phyloP scores from a whole-genome alignment of 2,329 filamentous ascomycete genomes.

The Calonectria multiphialidica region DNA sequence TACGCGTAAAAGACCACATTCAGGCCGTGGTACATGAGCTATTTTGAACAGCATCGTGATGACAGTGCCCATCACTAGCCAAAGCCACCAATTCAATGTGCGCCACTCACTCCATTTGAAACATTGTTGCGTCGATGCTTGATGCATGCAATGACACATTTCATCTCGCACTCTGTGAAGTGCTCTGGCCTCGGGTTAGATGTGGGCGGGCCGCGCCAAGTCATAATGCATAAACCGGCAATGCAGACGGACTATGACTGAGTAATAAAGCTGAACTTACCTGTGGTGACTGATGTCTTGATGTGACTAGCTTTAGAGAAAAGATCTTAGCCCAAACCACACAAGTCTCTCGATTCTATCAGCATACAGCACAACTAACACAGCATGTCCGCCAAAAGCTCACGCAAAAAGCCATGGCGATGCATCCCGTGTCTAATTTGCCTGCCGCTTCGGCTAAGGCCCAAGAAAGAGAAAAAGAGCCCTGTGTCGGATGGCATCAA shows the following conservation, averaged over 20 bases:
- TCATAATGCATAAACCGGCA: background rate
- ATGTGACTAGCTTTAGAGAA: background rate
- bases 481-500: background rate
- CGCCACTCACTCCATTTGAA: background rate
- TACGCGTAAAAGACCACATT: background rate
- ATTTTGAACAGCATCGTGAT: background rate
- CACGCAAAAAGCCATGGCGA: background rate
- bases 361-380: background rate
- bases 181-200: background rate
- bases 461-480: background rate
- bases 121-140: background rate
- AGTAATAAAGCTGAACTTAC: background rate
- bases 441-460: background rate
- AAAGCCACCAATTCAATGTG: background rate
- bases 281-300: background rate
- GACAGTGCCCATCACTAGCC: background rate
- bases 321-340: background rate
- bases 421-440: background rate
- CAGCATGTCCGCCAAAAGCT: background rate
- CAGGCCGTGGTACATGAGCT: background rate
- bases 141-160: slow-evolving; percentile 1
- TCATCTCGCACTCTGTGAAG: background rate
- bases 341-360: background rate
- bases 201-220: slow-evolving; percentile 1
- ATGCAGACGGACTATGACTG: background rate